Evolutionary conservation across 1,139 yeast genomes (phyloP).

Genomic region (Nakaseomyces glabratus): DNA sequence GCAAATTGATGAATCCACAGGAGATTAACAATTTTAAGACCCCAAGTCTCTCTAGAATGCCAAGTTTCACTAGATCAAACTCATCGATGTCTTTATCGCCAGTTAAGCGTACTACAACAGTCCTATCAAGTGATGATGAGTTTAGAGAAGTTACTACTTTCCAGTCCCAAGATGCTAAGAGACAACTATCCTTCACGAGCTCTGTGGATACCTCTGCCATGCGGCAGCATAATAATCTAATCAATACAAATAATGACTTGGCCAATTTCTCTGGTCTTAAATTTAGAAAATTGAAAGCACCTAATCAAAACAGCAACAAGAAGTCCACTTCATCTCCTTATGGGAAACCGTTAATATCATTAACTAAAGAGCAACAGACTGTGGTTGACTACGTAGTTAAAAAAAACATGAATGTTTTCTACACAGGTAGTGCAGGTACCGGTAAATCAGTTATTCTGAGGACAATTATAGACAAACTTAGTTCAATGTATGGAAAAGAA

Average conservation of each 20-base stretch:
- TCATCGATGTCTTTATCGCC: constrained; percentile 7
- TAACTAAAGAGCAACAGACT: constrained; percentile 43
- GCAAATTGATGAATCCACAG: constrained; percentile 16
- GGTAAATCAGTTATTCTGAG: constrained; percentile 71
- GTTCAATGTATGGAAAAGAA: constrained; percentile 36
- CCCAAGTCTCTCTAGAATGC: constrained; percentile 10
- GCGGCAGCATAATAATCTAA: not conserved
- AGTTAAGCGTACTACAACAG: constrained; percentile 1
- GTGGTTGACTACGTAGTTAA: constrained; percentile 47
- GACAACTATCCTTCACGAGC: constrained; percentile 16
- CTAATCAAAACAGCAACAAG: not conserved
- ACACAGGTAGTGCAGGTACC: constrained; percentile 79
- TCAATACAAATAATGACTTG: not conserved
- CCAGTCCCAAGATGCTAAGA: constrained; percentile 9
- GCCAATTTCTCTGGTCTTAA: not conserved
- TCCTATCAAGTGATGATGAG: constrained; percentile 4
- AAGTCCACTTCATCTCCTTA: constrained; percentile 5
- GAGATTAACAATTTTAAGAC: constrained; percentile 24
- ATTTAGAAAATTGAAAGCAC: constrained; percentile 2
- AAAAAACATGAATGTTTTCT: constrained; percentile 47
- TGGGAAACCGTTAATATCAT: constrained; percentile 9
- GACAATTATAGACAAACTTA: constrained; percentile 44
- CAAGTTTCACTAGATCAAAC: constrained; percentile 11
- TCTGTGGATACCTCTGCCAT: constrained; percentile 5
- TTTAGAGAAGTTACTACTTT: constrained; percentile 13